These are phyloP conservation scores for Colletotrichum cereale DNA, from an alignment of 2,329 filamentous ascomycete genomes.

Conservation along the genomic window DNA sequence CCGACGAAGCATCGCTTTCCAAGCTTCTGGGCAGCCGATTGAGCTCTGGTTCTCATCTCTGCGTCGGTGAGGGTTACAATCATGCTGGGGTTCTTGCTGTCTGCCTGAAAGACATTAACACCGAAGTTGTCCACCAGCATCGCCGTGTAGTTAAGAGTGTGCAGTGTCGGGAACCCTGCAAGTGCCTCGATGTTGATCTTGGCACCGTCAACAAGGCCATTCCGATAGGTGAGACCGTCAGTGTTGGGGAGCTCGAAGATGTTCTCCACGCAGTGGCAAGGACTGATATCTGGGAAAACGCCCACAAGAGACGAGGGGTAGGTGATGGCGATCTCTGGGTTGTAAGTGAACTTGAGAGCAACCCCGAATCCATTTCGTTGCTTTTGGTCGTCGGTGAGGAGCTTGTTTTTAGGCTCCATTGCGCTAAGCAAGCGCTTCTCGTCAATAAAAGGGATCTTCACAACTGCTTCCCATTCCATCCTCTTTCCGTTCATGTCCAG, in stretches of 20 bases:
- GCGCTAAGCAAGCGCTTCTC: constrained; percentile 86
- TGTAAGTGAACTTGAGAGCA: constrained; percentile 92
- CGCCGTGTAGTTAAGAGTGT: constrained; percentile 86
- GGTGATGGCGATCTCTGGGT: constrained; percentile 79
- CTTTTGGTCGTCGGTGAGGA: constrained; percentile 83
- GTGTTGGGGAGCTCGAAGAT: constrained; percentile 94
- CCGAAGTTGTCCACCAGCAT: constrained; percentile 80
- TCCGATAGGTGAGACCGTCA: constrained; percentile 87
- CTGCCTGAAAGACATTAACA: constrained; percentile 94
- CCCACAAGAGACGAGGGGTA: constrained; percentile 92
- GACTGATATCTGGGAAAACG: constrained; percentile 87
- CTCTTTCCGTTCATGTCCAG: constrained; percentile 99
- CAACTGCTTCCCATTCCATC: constrained; percentile 99
- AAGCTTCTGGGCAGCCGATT: constrained; percentile 81
- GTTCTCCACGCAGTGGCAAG: constrained; percentile 94
- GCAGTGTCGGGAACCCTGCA: constrained; percentile 92
- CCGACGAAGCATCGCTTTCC: constrained; percentile 91
- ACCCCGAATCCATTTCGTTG: constrained; percentile 91
- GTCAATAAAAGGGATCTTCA: constrained; percentile 99
- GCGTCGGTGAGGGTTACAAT: constrained; percentile 85
- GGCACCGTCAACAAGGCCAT: constrained; percentile 86
- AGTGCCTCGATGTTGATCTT: constrained; percentile 86
- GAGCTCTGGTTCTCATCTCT: constrained; percentile 76
- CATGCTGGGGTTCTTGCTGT: constrained; percentile 97
- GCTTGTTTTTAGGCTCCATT: constrained; percentile 85